A percentile compares a stretch with the other conserved stretches of the same genome.
Evolutionary conservation across 257 asterid genomes (phyloP).

Genomic region (Nicotiana otophora): DNA sequence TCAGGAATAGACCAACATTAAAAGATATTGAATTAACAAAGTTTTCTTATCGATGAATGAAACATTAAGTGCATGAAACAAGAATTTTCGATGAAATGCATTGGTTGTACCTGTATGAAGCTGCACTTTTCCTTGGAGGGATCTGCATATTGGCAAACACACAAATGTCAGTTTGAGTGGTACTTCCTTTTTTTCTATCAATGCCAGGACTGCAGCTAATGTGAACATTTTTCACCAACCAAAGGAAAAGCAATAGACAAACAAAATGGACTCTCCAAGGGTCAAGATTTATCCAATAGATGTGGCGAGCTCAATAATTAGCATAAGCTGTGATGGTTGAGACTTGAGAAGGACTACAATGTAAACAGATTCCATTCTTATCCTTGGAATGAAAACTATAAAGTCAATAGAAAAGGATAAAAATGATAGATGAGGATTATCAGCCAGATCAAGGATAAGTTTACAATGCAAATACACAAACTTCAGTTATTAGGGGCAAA

Average conservation of each 20-base stretch:
- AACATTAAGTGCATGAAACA: background rate
- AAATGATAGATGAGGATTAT: background rate
- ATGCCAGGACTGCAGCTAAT: background rate
- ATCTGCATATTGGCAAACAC: constrained; percentile 47
- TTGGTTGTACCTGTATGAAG: constrained; percentile 79
- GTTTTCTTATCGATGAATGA: background rate
- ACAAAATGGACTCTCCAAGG: background rate
- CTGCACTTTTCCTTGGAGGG: constrained; percentile 90
- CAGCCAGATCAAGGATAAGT: background rate
- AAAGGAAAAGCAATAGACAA: background rate
- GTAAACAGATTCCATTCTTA: background rate
- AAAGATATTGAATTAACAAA: background rate
- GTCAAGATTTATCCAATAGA: background rate
- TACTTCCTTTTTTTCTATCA: background rate
- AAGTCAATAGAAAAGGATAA: background rate
- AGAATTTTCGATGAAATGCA: background rate
- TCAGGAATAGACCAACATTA: constrained; percentile 9
- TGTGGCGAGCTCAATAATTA: background rate
- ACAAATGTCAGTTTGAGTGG: constrained; percentile 16
- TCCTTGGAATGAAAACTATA: background rate
- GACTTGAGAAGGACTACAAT: background rate
- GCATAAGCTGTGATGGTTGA: background rate
- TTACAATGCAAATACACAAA: background rate
- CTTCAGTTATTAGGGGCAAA: background rate
- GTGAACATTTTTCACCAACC: background rate